Percentiles rank a stretch among this genome's conserved stretches.
Conservation (phyloP, 2,329 filamentous ascomycete genomes). For the Calonectria naviculata region DNA sequence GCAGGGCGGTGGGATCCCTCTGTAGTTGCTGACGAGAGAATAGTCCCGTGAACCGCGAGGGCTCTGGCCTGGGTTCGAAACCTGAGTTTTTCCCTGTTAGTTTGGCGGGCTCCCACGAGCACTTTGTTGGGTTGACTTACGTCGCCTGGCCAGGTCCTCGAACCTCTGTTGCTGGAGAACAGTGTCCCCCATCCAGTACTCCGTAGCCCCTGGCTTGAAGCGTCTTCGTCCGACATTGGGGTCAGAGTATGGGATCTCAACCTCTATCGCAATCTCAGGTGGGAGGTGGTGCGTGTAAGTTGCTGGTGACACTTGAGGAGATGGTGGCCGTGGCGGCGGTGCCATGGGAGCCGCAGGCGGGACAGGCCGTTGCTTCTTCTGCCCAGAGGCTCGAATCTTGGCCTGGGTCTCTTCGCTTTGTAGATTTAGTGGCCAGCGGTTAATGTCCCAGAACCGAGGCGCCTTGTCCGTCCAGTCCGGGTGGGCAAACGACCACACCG, state of each 20-base stretch:
- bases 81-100: conserved; percentile 19
- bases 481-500: conserved; percentile 46
- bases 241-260: conserved; percentile 28
- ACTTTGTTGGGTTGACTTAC: conserved; percentile 26
- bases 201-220: conserved; percentile 36
- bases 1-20: conserved; percentile 30
- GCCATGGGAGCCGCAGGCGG: not conserved
- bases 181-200: conserved; percentile 46
- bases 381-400: conserved; percentile 36
- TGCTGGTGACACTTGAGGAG: not conserved
- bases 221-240: conserved; percentile 27
- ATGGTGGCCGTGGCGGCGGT: not conserved
- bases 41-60: conserved; percentile 17
- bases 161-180: conserved; percentile 40
- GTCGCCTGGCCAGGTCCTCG: conserved; percentile 29
- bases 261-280: conserved; percentile 1
- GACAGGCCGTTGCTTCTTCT: not conserved
- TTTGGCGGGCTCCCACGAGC: not conserved
- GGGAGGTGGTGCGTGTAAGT: not conserved
- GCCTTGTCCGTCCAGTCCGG: conserved; percentile 29
- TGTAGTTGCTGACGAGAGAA: not conserved
- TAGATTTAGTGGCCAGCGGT: conserved; percentile 59
- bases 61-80: conserved; percentile 14
- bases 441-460: conserved; percentile 55
- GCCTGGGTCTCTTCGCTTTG: conserved; percentile 46